Evolutionary conservation across 2,329 filamentous ascomycete species (phyloP), one percentile per base, ranked within the genome.

Genomic region (Fusarium oligoseptatum): DNA sequence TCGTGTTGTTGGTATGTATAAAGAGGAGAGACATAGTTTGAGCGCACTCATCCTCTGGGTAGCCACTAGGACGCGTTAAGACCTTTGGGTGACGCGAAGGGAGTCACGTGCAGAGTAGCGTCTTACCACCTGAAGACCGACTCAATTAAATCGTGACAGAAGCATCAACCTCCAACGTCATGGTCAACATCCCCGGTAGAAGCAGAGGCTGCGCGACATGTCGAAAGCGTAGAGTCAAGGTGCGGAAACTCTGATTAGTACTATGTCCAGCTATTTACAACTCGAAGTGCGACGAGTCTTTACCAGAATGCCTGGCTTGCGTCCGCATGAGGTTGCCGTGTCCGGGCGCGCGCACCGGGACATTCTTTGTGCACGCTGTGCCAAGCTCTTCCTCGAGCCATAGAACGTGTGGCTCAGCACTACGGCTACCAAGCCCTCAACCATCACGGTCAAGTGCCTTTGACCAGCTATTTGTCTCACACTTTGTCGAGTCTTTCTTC

Each of bases 401-500:
- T 17, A 6, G 0, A 36, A 2, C n/a, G 24, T 36, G n/a, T 41
- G 15, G 8, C 14, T n/a, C 41, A 8, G 41, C 17, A 1, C 5
- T 36, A 20, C 58, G 32, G 17, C 6, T 70, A 14, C 67, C 67
- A 2, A n/a, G 63, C 6, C 58, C 57, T 8, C 67, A 41, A 15
- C 64, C 67, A 10, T 63, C 67, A 1, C 41, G 64, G 7, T 43
- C 67, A 22, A 36, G 45, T 36, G 64, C 67, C 3, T 70, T 70
- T 45, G 67, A 70, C 52, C 64, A 67, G 34, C 22, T 70, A 6
- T 70, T 70, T 27, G 64, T 70, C 5, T 67, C 64, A 6, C 64
- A 70, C 4, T 67, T 70, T 27, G 63, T 70, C 36, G 67, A 70
- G 55, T 67, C 64, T 11, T 70, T 70, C 58, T 70, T 70, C n/a